These are phyloP conservation scores for Stevia rebaudiana DNA, from an alignment of 140 eudicot genomes.

Conservation along the genomic window DNA sequence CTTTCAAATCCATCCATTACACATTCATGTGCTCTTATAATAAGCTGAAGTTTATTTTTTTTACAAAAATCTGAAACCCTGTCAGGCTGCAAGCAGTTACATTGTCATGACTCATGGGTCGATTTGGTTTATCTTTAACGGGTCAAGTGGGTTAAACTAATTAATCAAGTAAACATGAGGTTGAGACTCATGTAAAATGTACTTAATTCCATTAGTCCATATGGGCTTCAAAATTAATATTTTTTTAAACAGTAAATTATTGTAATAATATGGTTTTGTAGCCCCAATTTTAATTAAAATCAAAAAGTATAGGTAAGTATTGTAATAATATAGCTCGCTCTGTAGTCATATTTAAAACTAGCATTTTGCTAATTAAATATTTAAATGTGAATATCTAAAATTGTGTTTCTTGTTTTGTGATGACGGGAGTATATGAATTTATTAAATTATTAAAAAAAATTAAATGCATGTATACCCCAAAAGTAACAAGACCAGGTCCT, in stretches of 20 bases:
- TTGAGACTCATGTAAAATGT: background rate
- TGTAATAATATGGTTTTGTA: background rate
- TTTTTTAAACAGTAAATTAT: background rate
- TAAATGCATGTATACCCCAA: slow-evolving; percentile 73
- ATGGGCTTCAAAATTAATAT: background rate
- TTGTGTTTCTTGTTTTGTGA: background rate
- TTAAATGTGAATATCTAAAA: background rate
- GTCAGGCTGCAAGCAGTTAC: slow-evolving; percentile 75
- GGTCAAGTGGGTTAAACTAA: background rate
- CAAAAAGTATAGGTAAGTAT: background rate
- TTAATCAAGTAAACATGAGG: background rate
- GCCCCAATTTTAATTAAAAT: no score
- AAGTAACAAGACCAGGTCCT: slow-evolving; percentile 94
- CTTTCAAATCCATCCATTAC: slow-evolving; percentile 98
- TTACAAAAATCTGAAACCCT: slow-evolving; percentile 88
- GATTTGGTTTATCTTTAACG: background rate
- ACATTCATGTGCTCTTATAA: slow-evolving; percentile 95
- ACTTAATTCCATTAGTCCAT: background rate
- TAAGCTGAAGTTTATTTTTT: slow-evolving; percentile 78
- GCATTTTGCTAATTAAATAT: background rate
- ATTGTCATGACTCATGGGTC: background rate
- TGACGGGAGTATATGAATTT: background rate
- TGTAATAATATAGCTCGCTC: background rate
- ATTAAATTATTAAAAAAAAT: background rate
- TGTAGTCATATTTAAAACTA: background rate